Evolutionary conservation across 192 early-diverging fungal genomes (phyloP).

Genomic region (Umbelopsis sp.): DNA sequence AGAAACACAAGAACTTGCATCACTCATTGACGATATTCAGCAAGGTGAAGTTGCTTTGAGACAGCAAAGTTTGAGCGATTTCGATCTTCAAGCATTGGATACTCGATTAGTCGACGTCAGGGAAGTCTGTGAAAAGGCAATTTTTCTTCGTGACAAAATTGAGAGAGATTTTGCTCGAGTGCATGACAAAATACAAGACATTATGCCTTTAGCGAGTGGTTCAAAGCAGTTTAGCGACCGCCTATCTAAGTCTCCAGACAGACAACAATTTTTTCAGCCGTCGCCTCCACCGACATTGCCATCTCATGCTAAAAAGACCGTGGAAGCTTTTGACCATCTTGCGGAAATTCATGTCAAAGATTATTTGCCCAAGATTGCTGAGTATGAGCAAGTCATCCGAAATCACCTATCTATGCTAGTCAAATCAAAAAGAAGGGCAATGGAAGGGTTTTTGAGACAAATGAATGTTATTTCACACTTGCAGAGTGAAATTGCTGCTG

Average conservation of each 20-base stretch:
- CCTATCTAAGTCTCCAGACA: neutral
- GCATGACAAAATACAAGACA: constrained; percentile 25
- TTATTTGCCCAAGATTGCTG: constrained; percentile 38
- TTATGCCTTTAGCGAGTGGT: neutral
- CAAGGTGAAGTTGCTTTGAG: constrained; percentile 22
- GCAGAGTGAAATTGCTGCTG: constrained; percentile 32
- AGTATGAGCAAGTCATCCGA: constrained; percentile 27
- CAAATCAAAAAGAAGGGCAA: constrained; percentile 23
- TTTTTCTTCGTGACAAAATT: constrained; percentile 28
- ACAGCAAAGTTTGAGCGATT: constrained; percentile 17
- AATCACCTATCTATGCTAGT: constrained; percentile 13
- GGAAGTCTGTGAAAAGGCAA: constrained; percentile 17
- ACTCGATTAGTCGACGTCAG: constrained; percentile 25
- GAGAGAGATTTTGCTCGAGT: constrained; percentile 30
- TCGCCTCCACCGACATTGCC: constrained; percentile 14
- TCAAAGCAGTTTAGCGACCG: neutral
- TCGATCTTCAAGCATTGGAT: constrained; percentile 30
- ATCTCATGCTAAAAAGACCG: constrained; percentile 30
- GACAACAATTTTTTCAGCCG: neutral
- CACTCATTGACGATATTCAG: constrained; percentile 14
- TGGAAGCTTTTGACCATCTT: constrained; percentile 52
- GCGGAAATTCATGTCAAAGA: constrained; percentile 49
- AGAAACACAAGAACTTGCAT: constrained; percentile 28
- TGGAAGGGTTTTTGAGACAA: constrained; percentile 25
- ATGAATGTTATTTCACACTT: constrained; percentile 35